Conservation (phyloP, 2,329 filamentous ascomycete genomes). For the Pyrenophora tritici-repentis region DNA sequence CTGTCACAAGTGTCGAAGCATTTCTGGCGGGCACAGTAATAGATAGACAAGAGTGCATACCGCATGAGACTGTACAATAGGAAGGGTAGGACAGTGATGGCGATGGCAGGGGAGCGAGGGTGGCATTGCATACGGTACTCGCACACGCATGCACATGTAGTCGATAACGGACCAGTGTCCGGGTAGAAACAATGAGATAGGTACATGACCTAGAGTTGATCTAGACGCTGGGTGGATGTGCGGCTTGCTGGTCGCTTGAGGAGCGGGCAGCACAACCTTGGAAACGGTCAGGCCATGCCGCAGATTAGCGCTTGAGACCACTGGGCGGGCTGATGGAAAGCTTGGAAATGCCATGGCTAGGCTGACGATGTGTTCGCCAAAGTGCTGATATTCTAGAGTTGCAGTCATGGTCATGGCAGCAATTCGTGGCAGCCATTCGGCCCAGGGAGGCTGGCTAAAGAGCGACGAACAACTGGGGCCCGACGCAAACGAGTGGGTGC, state of each 20-base stretch:
- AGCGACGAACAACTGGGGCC: neutral
- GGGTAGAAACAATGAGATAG: conserved; percentile 15
- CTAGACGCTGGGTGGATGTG: conserved; percentile 8
- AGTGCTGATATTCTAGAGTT: too few species aligned
- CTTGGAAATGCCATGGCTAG: neutral
- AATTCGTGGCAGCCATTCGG: neutral
- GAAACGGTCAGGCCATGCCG: conserved; percentile 7
- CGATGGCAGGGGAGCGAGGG: conserved; percentile 6
- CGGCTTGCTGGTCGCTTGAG: conserved; percentile 7
- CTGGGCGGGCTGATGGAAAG: too few species aligned
- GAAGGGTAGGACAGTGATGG: neutral
- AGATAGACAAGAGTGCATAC: conserved; percentile 24
- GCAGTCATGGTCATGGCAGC: too few species aligned
- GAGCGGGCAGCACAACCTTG: neutral
- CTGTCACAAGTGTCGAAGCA: conserved; percentile 5
- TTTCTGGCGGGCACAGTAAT: conserved; percentile 16
- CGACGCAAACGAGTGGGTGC: neutral
- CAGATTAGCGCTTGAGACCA: neutral
- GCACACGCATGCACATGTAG: conserved; percentile 7
- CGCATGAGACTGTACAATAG: conserved; percentile 33
- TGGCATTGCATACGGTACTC: conserved; percentile 9
- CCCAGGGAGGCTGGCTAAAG: neutral
- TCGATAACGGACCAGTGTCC: conserved; percentile 4
- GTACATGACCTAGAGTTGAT: conserved; percentile 3
- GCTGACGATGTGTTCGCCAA: too few species aligned